A percentile compares a stretch with the other conserved stretches of the same genome.
These are phyloP conservation scores for Bacterosira constricta DNA, from an alignment of 108 stramenopile genomes.

Conservation along the genomic window DNA sequence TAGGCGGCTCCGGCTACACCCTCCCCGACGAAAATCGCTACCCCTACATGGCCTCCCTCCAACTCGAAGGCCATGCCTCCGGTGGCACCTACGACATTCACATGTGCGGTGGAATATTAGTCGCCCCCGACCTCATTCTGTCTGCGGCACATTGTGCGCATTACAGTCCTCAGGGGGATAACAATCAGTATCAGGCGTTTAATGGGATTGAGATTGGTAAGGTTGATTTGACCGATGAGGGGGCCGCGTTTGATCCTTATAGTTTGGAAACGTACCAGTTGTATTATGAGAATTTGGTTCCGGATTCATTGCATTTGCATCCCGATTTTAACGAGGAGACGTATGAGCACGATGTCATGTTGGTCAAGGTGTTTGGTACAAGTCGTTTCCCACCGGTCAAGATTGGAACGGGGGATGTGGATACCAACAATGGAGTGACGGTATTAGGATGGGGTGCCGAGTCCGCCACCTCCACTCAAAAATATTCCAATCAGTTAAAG, in stretches of 20 bases:
- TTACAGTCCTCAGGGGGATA: constrained; percentile 24
- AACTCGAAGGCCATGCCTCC: constrained; percentile 38
- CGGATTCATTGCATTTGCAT: constrained; percentile 29
- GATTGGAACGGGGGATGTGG: neutral
- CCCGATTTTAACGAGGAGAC: constrained; percentile 24
- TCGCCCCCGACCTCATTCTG: constrained; percentile 58
- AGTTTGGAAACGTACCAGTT: constrained; percentile 18
- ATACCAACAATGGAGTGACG: constrained; percentile 4
- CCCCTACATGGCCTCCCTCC: constrained; percentile 52
- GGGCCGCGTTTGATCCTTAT: constrained; percentile 9
- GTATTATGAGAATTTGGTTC: constrained; percentile 43
- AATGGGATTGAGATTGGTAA: constrained; percentile 48
- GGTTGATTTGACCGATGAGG: constrained; percentile 24
- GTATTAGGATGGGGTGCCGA: constrained; percentile 45
- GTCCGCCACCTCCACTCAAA: neutral
- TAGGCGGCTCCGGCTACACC: constrained; percentile 3
- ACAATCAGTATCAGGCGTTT: constrained; percentile 31
- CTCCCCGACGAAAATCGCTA: constrained; percentile 3
- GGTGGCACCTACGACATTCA: constrained; percentile 37
- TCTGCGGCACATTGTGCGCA: constrained; percentile 61
- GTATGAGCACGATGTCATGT: constrained; percentile 45
- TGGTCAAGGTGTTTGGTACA: constrained; percentile 33
- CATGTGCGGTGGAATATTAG: constrained; percentile 55
- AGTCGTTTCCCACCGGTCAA: constrained; percentile 16
- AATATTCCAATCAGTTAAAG: constrained; percentile 17